Base-by-base conservation (phyloP, 192 early-diverging fungal species). In the Martensiomyces pterosporus region DNA sequence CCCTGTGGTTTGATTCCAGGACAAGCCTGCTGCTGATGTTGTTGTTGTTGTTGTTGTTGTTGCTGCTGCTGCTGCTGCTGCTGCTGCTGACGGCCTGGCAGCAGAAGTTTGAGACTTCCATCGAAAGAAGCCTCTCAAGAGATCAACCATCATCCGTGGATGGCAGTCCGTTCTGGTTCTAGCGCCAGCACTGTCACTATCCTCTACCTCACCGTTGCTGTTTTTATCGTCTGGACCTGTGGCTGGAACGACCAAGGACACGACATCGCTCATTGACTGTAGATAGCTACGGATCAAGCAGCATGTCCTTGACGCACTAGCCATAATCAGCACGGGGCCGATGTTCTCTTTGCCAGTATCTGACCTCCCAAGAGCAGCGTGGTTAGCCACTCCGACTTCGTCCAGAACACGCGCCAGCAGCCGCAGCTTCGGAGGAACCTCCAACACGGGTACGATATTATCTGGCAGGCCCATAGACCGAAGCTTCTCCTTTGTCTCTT, bases 341-440 rank as follows among this genome's bases (percentile, higher is more conserved):
- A 24, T 13, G 18, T 42, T n/a, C n/a, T n/a, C 35, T 18, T 15
- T 22, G 24, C 49, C 35, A n/a, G n/a, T n/a, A n/a, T n/a, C n/a
- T n/a, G n/a, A n/a, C 27, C 29, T 19, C 27, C 24, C 37, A 5
- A 14, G 1, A 8, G 52, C 38, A 1, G 44, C 21, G 26, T 19
- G 22, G 22, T 60, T 70, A 5, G 55, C 46, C 12, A 56, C 52
- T 2, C 60, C 65, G 32, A 98, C 85, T 52, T 96, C 92, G 16
- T 86, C 64, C 45, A 98, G 61, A 0, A 91, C 73, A 13, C 84
- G 78, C 1, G 49, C 50, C 21, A 98, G 49, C 9, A 84, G 77
- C 33, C 64, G 66, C 87, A 93, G 97, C 57, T 98, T 98, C 14
- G 96, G 96, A n/a, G 85, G 83, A 35, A 88, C 91, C 56, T 98